A percentile compares a stretch with the other conserved stretches of the same genome.
phyloP scores from a whole-genome alignment of 2,329 filamentous ascomycete genomes.

The Epichloe aotearoae region DNA sequence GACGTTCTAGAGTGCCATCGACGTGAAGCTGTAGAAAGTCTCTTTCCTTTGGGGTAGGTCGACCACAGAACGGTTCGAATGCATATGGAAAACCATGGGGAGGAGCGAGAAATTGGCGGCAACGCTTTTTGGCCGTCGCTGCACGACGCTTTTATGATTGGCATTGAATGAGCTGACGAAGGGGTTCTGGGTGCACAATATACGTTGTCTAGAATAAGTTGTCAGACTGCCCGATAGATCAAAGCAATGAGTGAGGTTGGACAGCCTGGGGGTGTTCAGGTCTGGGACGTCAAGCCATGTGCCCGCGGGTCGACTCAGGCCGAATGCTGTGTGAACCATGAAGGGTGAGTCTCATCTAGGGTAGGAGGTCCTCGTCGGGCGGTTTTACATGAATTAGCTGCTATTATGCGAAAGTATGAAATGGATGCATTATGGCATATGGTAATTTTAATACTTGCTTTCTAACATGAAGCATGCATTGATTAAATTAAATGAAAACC shows the following conservation, averaged over 20 bases:
- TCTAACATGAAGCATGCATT: too few relatives aligned
- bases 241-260: neutral
- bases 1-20: slow-evolving; percentile 44
- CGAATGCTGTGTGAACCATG: too few relatives aligned
- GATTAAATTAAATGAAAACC: too few relatives aligned
- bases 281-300: too few relatives aligned
- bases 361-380: too few relatives aligned
- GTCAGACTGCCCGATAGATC: slow-evolving; percentile 1
- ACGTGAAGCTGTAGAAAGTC: neutral
- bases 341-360: too few relatives aligned
- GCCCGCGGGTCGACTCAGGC: too few relatives aligned
- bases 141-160: slow-evolving; percentile 4
- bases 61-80: neutral
- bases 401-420: too few relatives aligned
- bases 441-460: too few relatives aligned
- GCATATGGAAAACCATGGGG: neutral
- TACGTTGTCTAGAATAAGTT: slow-evolving; percentile 1
- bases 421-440: too few relatives aligned
- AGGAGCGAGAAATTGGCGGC: neutral
- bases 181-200: neutral
- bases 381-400: too few relatives aligned
- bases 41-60: neutral
- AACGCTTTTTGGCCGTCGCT: neutral
- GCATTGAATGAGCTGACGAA: slow-evolving; percentile 1
- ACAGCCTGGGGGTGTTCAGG: too few relatives aligned